Conservation (phyloP, 345 rosid species). For the Excoecaria cochinchinensis region DNA sequence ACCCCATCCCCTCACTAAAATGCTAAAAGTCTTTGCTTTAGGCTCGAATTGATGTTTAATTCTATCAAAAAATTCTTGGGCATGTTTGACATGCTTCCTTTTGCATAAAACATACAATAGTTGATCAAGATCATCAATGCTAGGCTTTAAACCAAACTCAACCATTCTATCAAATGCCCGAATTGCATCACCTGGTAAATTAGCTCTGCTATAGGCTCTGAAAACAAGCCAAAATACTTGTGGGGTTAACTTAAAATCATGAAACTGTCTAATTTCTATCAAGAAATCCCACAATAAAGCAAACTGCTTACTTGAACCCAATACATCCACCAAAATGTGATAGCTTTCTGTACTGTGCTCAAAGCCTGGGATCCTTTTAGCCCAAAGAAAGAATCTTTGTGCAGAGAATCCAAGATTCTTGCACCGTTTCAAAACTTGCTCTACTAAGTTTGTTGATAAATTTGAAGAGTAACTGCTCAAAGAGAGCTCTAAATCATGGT, state of each 20-base stretch:
- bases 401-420: slow-evolving; percentile 75
- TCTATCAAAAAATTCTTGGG: slow-evolving; percentile 53
- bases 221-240: slow-evolving; percentile 72
- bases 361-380: slow-evolving; percentile 58
- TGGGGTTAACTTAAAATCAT: slow-evolving; percentile 38
- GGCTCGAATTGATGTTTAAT: slow-evolving; percentile 40
- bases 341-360: slow-evolving; percentile 56
- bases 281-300: slow-evolving; percentile 82
- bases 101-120: slow-evolving; percentile 64
- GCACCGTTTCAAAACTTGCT: slow-evolving; percentile 80
- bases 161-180: slow-evolving; percentile 73
- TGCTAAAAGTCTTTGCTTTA: slow-evolving; percentile 57
- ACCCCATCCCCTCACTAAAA: slow-evolving; percentile 61
- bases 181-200: slow-evolving; percentile 65
- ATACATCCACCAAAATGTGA: slow-evolving; percentile 65
- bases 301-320: slow-evolving; percentile 63
- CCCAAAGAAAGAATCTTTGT: slow-evolving; percentile 90
- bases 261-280: slow-evolving; percentile 56
- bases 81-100: slow-evolving; percentile 57
- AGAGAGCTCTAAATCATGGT: slow-evolving; percentile 65
- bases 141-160: slow-evolving; percentile 75
- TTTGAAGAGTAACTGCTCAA: slow-evolving; percentile 45
- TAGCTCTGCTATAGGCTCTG: slow-evolving; percentile 67
- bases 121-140: slow-evolving; percentile 58
- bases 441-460: slow-evolving; percentile 57